phyloP scores from a whole-genome alignment of 306 rosid genomes.

The Cicer pinnatifidum region DNA sequence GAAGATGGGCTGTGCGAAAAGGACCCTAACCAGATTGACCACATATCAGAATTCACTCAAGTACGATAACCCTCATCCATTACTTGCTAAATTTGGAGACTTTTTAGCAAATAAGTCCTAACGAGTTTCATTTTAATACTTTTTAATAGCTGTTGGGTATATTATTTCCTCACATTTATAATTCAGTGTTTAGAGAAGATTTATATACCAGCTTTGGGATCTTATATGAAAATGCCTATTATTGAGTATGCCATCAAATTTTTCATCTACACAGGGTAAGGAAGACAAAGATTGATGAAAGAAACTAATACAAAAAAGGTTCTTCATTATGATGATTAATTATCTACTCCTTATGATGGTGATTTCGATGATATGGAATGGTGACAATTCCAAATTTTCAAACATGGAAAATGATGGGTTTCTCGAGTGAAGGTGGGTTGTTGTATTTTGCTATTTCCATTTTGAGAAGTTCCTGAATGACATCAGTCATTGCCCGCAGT shows the following conservation, averaged over 20 bases:
- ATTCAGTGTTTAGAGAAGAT: conserved; percentile 30
- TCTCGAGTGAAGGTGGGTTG: conserved; percentile 41
- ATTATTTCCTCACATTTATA: neutral
- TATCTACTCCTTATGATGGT: conserved; percentile 29
- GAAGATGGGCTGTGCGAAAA: conserved; percentile 49
- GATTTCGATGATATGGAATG: conserved; percentile 41
- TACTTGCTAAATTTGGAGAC: conserved; percentile 17
- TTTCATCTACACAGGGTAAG: conserved; percentile 24
- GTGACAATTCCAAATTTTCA: conserved; percentile 26
- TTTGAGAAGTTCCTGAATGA: conserved; percentile 22
- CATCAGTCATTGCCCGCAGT: conserved; percentile 24
- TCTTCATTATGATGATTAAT: neutral
- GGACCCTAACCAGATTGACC: conserved; percentile 44
- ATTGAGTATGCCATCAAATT: conserved; percentile 2
- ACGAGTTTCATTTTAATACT: conserved; percentile 2
- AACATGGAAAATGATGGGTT: conserved; percentile 31
- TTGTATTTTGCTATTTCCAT: neutral
- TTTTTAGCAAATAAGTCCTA: neutral
- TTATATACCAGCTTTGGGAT: conserved; percentile 27
- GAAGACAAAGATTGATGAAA: neutral
- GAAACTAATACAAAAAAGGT: neutral
- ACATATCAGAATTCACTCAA: conserved; percentile 44
- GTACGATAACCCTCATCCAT: conserved; percentile 49
- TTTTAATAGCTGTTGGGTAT: neutral
- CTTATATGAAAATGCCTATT: conserved; percentile 29